These are phyloP conservation scores for Triticum dicoccoides DNA, from an alignment of 176 grass and related monocot species.

Conservation along the genomic window DNA sequence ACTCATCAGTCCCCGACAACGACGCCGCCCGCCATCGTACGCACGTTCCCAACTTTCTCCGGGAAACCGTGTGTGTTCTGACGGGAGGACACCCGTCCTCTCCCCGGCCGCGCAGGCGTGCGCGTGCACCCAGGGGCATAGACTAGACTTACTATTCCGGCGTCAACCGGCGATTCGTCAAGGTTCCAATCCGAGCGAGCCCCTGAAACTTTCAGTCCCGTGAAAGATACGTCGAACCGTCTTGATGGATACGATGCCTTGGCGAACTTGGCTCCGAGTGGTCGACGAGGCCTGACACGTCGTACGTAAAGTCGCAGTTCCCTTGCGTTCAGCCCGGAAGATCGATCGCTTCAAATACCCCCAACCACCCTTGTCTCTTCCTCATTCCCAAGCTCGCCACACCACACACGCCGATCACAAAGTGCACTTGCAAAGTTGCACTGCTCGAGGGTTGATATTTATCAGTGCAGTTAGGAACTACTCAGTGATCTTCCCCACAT, in stretches of 20 bases:
- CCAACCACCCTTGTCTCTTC: not conserved
- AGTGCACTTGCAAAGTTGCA: not conserved
- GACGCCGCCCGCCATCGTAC: not conserved
- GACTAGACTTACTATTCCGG: not conserved
- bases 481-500: constrained; percentile 1
- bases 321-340: not conserved
- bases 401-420: not conserved
- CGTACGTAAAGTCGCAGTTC: not conserved
- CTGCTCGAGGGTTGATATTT: not conserved
- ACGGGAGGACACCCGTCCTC: not conserved
- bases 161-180: not conserved
- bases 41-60: not conserved
- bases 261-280: not conserved
- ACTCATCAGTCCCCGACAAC: constrained; percentile 10
- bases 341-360: not conserved
- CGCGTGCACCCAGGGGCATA: too few species aligned
- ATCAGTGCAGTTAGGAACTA: not conserved
- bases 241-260: not conserved
- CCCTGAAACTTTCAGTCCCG: not conserved
- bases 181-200: not conserved
- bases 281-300: not conserved
- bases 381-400: not conserved
- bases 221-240: not conserved
- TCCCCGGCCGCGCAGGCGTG: too few species aligned
- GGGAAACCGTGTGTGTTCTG: not conserved